phyloP scores from a whole-genome alignment of 768 basidiomycete species.

The Punctularia strigosozonata region DNA sequence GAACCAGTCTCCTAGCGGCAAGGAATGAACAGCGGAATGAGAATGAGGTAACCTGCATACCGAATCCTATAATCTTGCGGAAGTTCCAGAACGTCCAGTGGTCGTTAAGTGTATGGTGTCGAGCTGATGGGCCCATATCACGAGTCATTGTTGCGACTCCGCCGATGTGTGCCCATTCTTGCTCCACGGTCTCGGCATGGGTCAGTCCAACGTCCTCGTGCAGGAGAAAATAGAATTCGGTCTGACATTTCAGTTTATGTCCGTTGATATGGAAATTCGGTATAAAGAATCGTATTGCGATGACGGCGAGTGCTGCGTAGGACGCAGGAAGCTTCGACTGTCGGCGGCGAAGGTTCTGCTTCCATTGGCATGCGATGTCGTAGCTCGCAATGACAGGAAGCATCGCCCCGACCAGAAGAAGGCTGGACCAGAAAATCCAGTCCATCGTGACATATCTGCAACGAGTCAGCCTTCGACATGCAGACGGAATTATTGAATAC shows the following conservation, averaged over 20 bases:
- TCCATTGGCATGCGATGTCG: constrained; percentile 22
- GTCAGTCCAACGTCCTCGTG: constrained; percentile 11
- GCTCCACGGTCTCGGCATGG: constrained; percentile 15
- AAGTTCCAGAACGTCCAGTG: constrained; percentile 20
- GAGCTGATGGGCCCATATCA: constrained; percentile 8
- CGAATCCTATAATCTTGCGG: no score
- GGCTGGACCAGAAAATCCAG: no score
- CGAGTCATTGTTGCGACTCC: constrained; percentile 2
- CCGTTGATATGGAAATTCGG: constrained; percentile 22
- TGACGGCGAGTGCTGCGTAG: no score
- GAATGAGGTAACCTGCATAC: no score
- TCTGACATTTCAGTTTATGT: constrained; percentile 15
- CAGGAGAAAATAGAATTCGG: constrained; percentile 18
- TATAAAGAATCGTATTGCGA: no score
- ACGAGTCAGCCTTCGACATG: no score
- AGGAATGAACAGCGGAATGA: no score
- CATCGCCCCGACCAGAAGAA: no score
- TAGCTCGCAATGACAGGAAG: constrained; percentile 10
- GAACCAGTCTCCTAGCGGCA: no score
- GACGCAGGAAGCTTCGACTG: no score
- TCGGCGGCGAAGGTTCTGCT: constrained; percentile 10
- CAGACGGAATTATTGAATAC: no score
- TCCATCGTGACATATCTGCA: no score
- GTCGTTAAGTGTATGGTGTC: constrained; percentile 7
- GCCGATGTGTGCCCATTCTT: constrained; percentile 9